phyloP scores from a whole-genome alignment of 495 filamentous ascomycete genomes.

The Penicillium robsamsonii region DNA sequence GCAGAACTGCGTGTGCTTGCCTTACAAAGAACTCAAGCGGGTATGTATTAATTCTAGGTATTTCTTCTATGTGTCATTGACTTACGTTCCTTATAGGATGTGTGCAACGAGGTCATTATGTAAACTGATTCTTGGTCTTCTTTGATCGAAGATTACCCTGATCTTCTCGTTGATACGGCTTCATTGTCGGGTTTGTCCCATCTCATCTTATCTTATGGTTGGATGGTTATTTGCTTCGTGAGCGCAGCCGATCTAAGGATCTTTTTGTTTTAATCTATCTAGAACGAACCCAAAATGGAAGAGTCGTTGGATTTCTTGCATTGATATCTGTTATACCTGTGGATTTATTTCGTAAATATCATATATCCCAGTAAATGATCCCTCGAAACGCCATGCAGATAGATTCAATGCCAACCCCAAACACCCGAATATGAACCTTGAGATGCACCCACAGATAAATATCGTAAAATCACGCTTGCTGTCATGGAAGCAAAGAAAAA shows the following conservation, averaged over 20 bases:
- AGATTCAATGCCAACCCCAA: background rate
- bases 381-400: slow-evolving; percentile 3
- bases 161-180: slow-evolving; percentile 13
- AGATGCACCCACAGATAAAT: background rate
- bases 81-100: slow-evolving; percentile 57
- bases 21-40: slow-evolving; percentile 97
- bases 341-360: background rate
- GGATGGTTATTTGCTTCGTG: slow-evolving; percentile 22
- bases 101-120: slow-evolving; percentile 96
- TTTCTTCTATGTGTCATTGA: background rate
- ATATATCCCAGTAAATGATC: slow-evolving; percentile 4
- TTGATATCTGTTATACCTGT: background rate
- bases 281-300: slow-evolving; percentile 7
- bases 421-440: background rate
- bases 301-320: slow-evolving; percentile 2
- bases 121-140: slow-evolving; percentile 41
- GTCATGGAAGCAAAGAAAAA: slow-evolving; percentile 1
- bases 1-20: slow-evolving; percentile 97
- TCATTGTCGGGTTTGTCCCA: slow-evolving; percentile 10
- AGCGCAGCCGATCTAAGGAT: slow-evolving; percentile 14
- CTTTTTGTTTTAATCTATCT: slow-evolving; percentile 5
- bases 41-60: slow-evolving; percentile 53
- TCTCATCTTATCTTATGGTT: slow-evolving; percentile 23
- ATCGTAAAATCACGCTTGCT: slow-evolving; percentile 42
- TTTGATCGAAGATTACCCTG: slow-evolving; percentile 23